Evolutionary conservation across 1,139 yeast species (phyloP).

Genomic region (Magnusiomyces clavatus): DNA sequence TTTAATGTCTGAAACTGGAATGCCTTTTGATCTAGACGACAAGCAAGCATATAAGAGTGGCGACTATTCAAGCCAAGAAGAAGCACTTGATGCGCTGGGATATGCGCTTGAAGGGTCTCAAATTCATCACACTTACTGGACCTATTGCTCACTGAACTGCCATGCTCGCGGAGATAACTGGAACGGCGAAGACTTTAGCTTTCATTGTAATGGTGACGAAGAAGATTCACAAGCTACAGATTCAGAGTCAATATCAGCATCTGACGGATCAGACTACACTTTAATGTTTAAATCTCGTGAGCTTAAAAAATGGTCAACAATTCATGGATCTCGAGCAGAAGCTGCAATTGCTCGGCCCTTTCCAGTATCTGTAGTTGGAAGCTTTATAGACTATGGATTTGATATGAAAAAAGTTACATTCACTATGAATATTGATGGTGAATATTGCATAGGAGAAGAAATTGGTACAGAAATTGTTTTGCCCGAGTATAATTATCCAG

Average conservation of each 20-base stretch:
- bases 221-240: not conserved
- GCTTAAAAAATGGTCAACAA: not conserved
- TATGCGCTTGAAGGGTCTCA: slow-evolving; percentile 65
- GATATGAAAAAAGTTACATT: slow-evolving; percentile 44
- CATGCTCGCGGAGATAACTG: slow-evolving; percentile 80
- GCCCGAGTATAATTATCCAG: slow-evolving; percentile 61
- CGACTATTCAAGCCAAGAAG: slow-evolving; percentile 58
- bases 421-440: slow-evolving; percentile 37
- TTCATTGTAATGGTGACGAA: slow-evolving; percentile 46
- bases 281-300: slow-evolving; percentile 3
- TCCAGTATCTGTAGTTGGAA: slow-evolving; percentile 53
- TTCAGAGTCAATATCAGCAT: not conserved
- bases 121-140: slow-evolving; percentile 73
- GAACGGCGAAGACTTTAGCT: slow-evolving; percentile 85
- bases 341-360: slow-evolving; percentile 70
- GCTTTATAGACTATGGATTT: slow-evolving; percentile 44
- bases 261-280: not conserved
- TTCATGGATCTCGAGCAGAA: slow-evolving; percentile 62
- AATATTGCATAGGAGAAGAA: slow-evolving; percentile 14
- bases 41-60: slow-evolving; percentile 56
- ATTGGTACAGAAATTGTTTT: slow-evolving; percentile 51
- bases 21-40: slow-evolving; percentile 87
- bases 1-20: slow-evolving; percentile 80
- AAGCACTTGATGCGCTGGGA: slow-evolving; percentile 71
- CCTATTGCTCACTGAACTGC: slow-evolving; percentile 58